Conservation (phyloP, 441 rosid genomes). For the Codiaeum variegatum region DNA sequence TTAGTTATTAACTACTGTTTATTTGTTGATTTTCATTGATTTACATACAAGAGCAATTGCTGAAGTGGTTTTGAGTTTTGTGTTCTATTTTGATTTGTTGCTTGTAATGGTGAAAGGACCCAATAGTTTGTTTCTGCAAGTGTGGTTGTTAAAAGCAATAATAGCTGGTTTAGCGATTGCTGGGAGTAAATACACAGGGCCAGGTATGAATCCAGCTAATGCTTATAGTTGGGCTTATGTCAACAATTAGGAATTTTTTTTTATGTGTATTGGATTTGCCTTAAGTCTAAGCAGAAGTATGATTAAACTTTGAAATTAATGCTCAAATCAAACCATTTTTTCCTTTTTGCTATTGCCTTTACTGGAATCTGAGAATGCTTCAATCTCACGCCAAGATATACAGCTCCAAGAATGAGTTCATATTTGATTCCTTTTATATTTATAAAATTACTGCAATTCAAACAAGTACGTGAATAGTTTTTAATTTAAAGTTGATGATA, state of each 20-base stretch:
- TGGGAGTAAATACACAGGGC: conserved; percentile 59
- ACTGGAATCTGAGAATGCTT: too few relatives aligned
- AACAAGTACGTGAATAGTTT: too few relatives aligned
- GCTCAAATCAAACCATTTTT: not conserved
- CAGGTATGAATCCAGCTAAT: conserved; percentile 80
- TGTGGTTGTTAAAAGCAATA: conserved; percentile 47
- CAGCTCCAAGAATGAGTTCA: too few relatives aligned
- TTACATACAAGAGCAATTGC: conserved; percentile 61
- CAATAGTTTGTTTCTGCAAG: conserved; percentile 30
- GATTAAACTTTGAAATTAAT: conserved; percentile 3
- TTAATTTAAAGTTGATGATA: too few relatives aligned
- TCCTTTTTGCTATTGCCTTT: too few relatives aligned
- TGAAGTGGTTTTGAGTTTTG: conserved; percentile 60
- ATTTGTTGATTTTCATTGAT: conserved; percentile 25
- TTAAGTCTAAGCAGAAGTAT: conserved; percentile 25
- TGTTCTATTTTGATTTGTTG: conserved; percentile 44
- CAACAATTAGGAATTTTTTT: conserved; percentile 78
- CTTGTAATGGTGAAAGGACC: conserved; percentile 60
- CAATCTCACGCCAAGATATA: too few relatives aligned
- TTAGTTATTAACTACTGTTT: not conserved
- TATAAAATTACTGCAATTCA: too few relatives aligned
- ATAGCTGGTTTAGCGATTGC: conserved; percentile 43
- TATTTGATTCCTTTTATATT: too few relatives aligned
- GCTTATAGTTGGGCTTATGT: conserved; percentile 90
- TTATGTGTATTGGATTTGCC: conserved; percentile 81